Evolutionary conservation across 2,329 filamentous ascomycete genomes (phyloP), one percentile per base, ranked within the genome.

Genomic region (Trichoderma endophyticum): DNA sequence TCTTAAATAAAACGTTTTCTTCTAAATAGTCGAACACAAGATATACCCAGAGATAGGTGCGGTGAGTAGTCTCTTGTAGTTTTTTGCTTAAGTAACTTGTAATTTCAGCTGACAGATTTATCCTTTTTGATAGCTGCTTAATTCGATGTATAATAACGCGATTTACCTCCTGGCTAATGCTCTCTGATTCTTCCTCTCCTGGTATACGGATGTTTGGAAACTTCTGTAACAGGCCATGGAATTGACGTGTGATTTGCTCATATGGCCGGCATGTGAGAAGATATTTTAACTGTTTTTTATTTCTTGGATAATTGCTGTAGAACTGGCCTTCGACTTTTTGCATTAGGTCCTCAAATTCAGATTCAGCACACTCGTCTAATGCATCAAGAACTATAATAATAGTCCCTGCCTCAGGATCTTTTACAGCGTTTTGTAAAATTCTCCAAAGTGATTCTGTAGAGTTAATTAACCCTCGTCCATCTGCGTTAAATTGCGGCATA

Each of bases 401-500:
- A 48, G 39, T 8, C 0, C 39, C 39, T 1, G 39, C 39, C 18
- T 21, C 3, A 0, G 39, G 39, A 48, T 21, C 39, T 5, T 5
- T 1, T 1, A 1, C 5, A 48, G 18, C 8, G 1, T 11, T 21
- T n/a, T 11, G 39, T 11, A 48, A 3, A 21, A 48, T 21, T 0
- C 6, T 0, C 43, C 43, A 48, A 11, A 48, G 43, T 3, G 0
- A 48, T 21, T 3, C 0, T 4, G 43, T 21, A 48, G 43, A 48
- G 8, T 48, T 1, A 3, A 48, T 5, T 4, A 48, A 5, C 0
- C 2, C 1, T 4, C 11, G 1, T 4, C 39, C 18, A 4, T 48
- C 3, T n/a, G 1, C 3, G 0, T n/a, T 0, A 0, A 48, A 48
- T 2, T 4, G 7, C 4, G 18, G 3, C 39, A n/a, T 48, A n/a